A percentile compares a stretch with the other conserved stretches of the same genome.
These are phyloP conservation scores for Fennellomyces sp. DNA, from an alignment of 371 early-diverging fungal genomes.

Conservation along the genomic window DNA sequence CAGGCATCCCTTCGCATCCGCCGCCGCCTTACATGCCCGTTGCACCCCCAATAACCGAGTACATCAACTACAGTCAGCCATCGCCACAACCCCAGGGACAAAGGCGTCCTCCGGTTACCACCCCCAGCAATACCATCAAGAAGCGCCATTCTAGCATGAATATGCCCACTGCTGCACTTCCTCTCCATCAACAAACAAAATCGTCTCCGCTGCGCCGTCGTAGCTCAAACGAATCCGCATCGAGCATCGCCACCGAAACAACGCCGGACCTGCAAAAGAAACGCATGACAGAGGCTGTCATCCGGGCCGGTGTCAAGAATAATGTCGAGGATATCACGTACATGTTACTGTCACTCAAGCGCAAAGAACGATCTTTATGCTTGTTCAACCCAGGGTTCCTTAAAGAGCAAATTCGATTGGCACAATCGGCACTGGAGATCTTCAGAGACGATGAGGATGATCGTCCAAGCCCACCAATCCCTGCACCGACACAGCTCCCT, in stretches of 20 bases:
- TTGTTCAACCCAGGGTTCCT: conserved; percentile 49
- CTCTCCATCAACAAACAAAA: not conserved
- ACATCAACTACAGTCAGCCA: not conserved
- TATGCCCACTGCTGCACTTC: not conserved
- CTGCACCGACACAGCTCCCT: not conserved
- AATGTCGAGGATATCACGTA: conserved; percentile 45
- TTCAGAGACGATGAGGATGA: conserved; percentile 35
- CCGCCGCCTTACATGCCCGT: conserved; percentile 5
- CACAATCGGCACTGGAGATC: conserved; percentile 44
- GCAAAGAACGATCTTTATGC: conserved; percentile 49
- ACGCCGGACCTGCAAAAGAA: conserved; percentile 24
- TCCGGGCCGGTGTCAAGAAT: conserved; percentile 18
- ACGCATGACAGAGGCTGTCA: conserved; percentile 28
- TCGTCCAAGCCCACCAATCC: not conserved
- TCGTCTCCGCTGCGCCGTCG: conserved; percentile 24
- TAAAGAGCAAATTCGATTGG: conserved; percentile 36
- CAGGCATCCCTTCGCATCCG: not conserved
- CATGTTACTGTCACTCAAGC: conserved; percentile 47
- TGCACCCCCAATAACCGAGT: not conserved
- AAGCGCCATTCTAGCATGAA: not conserved
- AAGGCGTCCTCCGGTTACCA: not conserved
- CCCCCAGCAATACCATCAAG: not conserved
- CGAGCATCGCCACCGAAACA: conserved; percentile 32
- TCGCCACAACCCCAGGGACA: not conserved
- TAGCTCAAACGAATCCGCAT: conserved; percentile 36